Base-by-base conservation (phyloP, 768 basidiomycete species). In the Lactifluus rugatus region DNA sequence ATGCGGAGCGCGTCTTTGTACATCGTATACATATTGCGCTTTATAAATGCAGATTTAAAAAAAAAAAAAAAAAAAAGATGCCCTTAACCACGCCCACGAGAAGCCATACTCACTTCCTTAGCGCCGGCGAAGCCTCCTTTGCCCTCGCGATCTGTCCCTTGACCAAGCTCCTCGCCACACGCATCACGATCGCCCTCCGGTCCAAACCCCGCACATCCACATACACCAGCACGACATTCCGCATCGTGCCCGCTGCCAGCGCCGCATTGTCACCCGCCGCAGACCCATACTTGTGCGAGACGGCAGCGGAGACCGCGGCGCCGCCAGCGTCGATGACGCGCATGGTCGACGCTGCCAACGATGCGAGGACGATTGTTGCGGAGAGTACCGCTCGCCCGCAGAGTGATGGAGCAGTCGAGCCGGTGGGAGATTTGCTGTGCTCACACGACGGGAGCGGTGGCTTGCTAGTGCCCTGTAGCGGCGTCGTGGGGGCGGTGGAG, bases 151-250 rank as follows among this genome's bases (percentile, higher is more conserved):
- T 28, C 3, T 1, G 55, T 13, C 36, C 57, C 61, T 44, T 52
- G 42, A 46, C 51, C 56, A 51, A 64, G 5, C 31, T 17, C 51
- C 53, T 59, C 36, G 53, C 54, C 52, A 26, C 19, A 16, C 51
- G 53, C 42, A 48, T 62, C 34, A 64, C 61, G 50, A 64, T 34
- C 21, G 54, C 61, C 13, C 51, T 31, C 6, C 63, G 37, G 2
- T 61, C 61, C 2, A 64, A 31, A 3, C 63, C 63, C 0, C 47
- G 61, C 46, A 56, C 34, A 41, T 62, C 63, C 28, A 62, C 54
- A 28, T 64, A 64, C 19, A 62, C 61, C 1, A 64, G 61, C 39
- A 62, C 57, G 50, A 62, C 54, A 48, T 64, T 62, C 6, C 57
- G 56, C 48, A 37, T 34, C 48, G 63, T 56, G 34, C 61, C 17